A percentile compares a stretch with the other conserved stretches of the same genome.
phyloP scores from a whole-genome alignment of 352 stramenopile genomes.

The Pythium monospermum region DNA sequence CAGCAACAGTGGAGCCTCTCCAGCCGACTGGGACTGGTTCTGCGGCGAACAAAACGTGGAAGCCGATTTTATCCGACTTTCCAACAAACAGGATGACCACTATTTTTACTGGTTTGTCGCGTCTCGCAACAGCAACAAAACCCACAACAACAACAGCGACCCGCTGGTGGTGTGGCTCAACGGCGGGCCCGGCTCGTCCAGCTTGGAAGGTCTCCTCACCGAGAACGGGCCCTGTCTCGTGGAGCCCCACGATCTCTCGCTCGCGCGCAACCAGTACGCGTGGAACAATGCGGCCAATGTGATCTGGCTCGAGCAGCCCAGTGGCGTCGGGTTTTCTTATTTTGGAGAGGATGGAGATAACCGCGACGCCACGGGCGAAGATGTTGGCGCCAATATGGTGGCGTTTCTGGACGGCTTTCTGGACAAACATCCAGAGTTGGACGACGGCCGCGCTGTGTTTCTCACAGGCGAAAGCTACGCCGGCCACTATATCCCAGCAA shows the following conservation, averaged over 20 bases:
- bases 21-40: no score
- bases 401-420: slow-evolving; percentile 56
- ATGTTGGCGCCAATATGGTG: slow-evolving; percentile 46
- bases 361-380: slow-evolving; percentile 26
- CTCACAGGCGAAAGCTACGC: slow-evolving; percentile 54
- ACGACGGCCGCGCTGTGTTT: slow-evolving; percentile 33
- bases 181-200: slow-evolving; percentile 36
- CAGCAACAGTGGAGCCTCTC: slow-evolving; percentile 36
- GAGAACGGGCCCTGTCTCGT: slow-evolving; percentile 60
- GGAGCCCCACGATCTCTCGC: slow-evolving; percentile 23
- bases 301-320: slow-evolving; percentile 46
- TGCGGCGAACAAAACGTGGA: slow-evolving; percentile 33
- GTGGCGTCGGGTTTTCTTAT: slow-evolving; percentile 43
- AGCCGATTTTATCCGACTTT: slow-evolving; percentile 42
- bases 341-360: slow-evolving; percentile 20
- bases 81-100: slow-evolving; percentile 46
- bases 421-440: slow-evolving; percentile 36
- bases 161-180: slow-evolving; percentile 60
- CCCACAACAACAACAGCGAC: slow-evolving; percentile 23
- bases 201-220: slow-evolving; percentile 31
- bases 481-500: slow-evolving; percentile 47
- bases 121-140: slow-evolving; percentile 24
- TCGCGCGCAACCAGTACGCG: slow-evolving; percentile 33
- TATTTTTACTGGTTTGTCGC: slow-evolving; percentile 75
- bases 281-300: slow-evolving; percentile 56